Percentiles rank a stretch among this genome's conserved stretches.
Conservation (phyloP, 345 rosid genomes). For the Populus alba region DNA sequence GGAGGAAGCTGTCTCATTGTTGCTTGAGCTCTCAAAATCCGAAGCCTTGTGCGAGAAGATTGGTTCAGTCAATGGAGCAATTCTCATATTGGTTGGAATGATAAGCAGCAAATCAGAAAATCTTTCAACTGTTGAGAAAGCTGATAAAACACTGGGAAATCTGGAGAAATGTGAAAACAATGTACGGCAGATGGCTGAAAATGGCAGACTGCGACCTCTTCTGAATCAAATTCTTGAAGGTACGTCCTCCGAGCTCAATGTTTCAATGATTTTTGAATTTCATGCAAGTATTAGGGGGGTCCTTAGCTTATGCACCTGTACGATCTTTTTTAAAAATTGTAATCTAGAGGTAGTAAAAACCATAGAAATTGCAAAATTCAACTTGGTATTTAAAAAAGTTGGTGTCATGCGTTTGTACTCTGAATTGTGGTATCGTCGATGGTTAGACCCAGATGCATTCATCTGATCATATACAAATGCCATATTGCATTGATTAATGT, state of each 20-base stretch:
- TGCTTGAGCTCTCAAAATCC: conserved; percentile 84
- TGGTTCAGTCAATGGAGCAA: conserved; percentile 85
- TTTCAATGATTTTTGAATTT: conserved; percentile 15
- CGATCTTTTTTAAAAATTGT: neutral
- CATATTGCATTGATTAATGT: conserved; percentile 14
- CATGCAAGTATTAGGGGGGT: conserved; percentile 6
- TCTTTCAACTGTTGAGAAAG: conserved; percentile 76
- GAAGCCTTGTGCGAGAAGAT: conserved; percentile 83
- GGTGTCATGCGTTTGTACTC: neutral
- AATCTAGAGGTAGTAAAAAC: neutral
- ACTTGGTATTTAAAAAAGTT: neutral
- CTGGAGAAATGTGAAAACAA: conserved; percentile 76
- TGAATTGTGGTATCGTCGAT: neutral
- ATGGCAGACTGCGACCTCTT: conserved; percentile 82
- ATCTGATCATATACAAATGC: neutral
- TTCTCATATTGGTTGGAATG: conserved; percentile 86
- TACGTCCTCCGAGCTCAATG: conserved; percentile 21
- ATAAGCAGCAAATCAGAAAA: conserved; percentile 87
- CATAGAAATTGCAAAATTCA: neutral
- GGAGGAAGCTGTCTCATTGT: conserved; percentile 81
- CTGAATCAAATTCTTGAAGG: conserved; percentile 79
- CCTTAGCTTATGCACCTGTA: neutral
- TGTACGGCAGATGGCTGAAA: conserved; percentile 88
- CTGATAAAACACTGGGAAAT: conserved; percentile 72
- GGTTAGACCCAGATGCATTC: neutral